These are phyloP conservation scores for Paramyrothecium sp. DNA, from an alignment of 2,329 filamentous ascomycete species.

Conservation along the genomic window DNA sequence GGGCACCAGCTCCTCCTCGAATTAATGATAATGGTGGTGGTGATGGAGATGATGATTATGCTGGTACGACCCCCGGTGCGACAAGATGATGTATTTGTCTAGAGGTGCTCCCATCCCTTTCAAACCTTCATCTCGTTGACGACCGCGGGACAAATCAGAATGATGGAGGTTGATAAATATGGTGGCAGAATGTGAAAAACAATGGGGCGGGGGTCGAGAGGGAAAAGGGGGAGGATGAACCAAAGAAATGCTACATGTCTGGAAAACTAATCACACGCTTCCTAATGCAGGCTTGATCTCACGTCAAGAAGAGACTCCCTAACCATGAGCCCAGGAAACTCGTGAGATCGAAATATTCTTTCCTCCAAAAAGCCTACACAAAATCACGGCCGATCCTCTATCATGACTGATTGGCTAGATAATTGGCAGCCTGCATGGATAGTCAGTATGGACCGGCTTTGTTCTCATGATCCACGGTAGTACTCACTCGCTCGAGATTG, in stretches of 20 bases:
- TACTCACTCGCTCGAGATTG: slow-evolving; percentile 84
- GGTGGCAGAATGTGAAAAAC: no score
- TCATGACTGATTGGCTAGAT: slow-evolving; percentile 54
- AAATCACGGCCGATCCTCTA: slow-evolving; percentile 1
- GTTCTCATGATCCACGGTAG: not conserved
- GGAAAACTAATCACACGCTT: not conserved
- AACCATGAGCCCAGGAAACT: not conserved
- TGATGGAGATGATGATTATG: not conserved
- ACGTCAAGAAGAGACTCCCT: not conserved
- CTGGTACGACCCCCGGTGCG: not conserved
- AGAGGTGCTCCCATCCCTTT: not conserved
- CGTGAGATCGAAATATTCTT: not conserved
- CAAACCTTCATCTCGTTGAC: not conserved
- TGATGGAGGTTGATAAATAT: no score
- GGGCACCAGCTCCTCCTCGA: not conserved
- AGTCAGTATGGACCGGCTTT: no score
- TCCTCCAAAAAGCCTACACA: not conserved
- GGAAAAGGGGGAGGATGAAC: not conserved
- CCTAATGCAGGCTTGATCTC: not conserved
- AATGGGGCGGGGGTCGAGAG: no score
- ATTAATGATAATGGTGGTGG: not conserved
- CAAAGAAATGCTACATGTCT: not conserved
- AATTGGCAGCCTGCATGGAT: slow-evolving; percentile 47
- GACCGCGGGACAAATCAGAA: no score
- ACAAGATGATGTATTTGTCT: not conserved